Evolutionary conservation across 75 land plant genomes (phyloP).

Genomic region (Pinus albicaulis): DNA sequence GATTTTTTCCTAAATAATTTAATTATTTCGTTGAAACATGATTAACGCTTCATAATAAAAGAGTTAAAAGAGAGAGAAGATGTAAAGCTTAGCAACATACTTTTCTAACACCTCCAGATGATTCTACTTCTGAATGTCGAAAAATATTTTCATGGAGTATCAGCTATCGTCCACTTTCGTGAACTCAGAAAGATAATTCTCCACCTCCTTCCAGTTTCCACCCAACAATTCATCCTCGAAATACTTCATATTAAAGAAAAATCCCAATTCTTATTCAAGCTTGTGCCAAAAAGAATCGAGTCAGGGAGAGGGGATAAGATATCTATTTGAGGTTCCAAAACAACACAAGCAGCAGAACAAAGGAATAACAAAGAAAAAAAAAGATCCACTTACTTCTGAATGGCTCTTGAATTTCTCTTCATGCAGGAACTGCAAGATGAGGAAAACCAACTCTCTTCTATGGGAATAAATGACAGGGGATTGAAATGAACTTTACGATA

Average conservation of each 20-base stretch:
- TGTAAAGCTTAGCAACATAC: conserved; percentile 7
- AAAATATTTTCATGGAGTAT: conserved; percentile 55
- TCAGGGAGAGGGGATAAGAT: too few relatives aligned
- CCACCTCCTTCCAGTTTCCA: conserved; percentile 52
- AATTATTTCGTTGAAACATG: background rate
- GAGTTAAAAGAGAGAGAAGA: background rate
- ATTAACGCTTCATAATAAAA: too few relatives aligned
- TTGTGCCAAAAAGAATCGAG: conserved; percentile 11
- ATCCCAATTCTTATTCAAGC: conserved; percentile 45
- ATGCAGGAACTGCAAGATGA: conserved; percentile 43
- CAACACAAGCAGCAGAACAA: background rate
- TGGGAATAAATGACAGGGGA: conserved; percentile 28
- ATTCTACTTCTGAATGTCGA: conserved; percentile 53
- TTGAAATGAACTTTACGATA: too few relatives aligned
- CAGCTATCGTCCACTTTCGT: conserved; percentile 55
- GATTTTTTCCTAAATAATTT: too few relatives aligned
- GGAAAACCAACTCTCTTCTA: too few relatives aligned
- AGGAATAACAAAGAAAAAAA: background rate
- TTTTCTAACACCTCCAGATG: conserved; percentile 52
- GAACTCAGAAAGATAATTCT: conserved; percentile 37
- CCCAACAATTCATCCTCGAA: conserved; percentile 46
- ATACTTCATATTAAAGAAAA: conserved; percentile 47
- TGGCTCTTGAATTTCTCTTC: conserved; percentile 49
- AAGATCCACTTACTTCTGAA: conserved; percentile 28
- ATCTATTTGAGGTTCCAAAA: too few relatives aligned